Conservation (phyloP, 2,329 filamentous ascomycete species). For the Cladosporium velox region DNA sequence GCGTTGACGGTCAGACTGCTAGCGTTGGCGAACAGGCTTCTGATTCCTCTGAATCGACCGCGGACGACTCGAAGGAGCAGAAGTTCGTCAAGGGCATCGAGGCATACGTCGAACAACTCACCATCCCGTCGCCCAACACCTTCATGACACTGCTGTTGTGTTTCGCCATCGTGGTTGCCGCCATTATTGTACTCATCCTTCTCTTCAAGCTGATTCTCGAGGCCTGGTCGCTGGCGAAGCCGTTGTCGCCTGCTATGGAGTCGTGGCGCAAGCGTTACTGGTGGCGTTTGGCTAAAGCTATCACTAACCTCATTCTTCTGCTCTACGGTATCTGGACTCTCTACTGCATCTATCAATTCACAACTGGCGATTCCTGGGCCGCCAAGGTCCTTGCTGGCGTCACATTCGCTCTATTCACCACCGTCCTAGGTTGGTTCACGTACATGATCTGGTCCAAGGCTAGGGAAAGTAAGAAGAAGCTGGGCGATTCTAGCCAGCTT, state of each 20-base stretch:
- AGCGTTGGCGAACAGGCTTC: constrained; percentile 28
- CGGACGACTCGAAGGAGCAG: constrained; percentile 43
- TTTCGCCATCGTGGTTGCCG: constrained; percentile 82
- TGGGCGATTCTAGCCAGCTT: constrained; percentile 72
- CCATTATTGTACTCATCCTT: constrained; percentile 81
- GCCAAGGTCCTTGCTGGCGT: constrained; percentile 81
- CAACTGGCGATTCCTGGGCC: constrained; percentile 89
- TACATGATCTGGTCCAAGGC: constrained; percentile 81
- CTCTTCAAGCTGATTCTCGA: constrained; percentile 91
- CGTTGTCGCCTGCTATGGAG: constrained; percentile 74
- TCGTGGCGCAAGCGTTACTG: constrained; percentile 96
- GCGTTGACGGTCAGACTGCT: constrained; percentile 44
- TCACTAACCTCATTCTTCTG: constrained; percentile 85
- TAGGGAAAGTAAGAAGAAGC: constrained; percentile 68
- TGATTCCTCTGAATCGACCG: constrained; percentile 11
- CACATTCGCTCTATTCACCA: constrained; percentile 79
- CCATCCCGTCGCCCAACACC: constrained; percentile 83
- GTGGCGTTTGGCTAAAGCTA: constrained; percentile 83
- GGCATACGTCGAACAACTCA: constrained; percentile 78
- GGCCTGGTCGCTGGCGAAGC: constrained; percentile 85
- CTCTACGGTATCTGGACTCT: constrained; percentile 94
- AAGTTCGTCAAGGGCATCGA: constrained; percentile 72
- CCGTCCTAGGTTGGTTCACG: constrained; percentile 76
- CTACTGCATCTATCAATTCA: constrained; percentile 96
- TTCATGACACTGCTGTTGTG: constrained; percentile 94